phyloP scores from a whole-genome alignment of 2,329 filamentous ascomycete species.

The Microdochium nivale region DNA sequence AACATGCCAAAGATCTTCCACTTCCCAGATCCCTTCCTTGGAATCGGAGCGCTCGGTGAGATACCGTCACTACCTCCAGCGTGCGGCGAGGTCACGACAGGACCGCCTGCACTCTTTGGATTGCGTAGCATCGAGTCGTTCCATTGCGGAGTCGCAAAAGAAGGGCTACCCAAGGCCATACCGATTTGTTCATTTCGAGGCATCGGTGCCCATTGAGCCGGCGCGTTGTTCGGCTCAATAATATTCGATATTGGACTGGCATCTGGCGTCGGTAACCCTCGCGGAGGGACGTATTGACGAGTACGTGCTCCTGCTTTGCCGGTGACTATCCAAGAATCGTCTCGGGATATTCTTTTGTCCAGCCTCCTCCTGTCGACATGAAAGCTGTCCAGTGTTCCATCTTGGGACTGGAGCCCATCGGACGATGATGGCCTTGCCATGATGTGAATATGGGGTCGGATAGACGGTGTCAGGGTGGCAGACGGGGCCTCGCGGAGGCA shows the following conservation, averaged over 20 bases:
- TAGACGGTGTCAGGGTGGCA: not conserved
- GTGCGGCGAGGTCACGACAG: slow-evolving; percentile 9
- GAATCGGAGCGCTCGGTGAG: slow-evolving; percentile 15
- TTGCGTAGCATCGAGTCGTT: not conserved
- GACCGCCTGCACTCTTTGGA: not conserved
- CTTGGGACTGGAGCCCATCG: not conserved
- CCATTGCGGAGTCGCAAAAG: slow-evolving; percentile 26
- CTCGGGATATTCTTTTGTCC: slow-evolving; percentile 29
- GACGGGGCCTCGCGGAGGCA: not conserved
- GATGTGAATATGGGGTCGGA: not conserved
- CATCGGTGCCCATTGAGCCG: slow-evolving; percentile 28
- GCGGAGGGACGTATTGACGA: slow-evolving; percentile 29
- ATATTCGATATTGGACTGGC: slow-evolving; percentile 26
- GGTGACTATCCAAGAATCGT: slow-evolving; percentile 23
- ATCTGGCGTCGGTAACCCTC: slow-evolving; percentile 33
- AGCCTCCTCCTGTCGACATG: slow-evolving; percentile 23
- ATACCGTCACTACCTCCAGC: slow-evolving; percentile 12
- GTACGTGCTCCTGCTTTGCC: not conserved
- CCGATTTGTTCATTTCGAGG: slow-evolving; percentile 46
- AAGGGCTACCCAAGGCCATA: slow-evolving; percentile 66
- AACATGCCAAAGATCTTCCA: slow-evolving; percentile 53
- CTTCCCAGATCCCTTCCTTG: slow-evolving; percentile 42
- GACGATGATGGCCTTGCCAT: not conserved
- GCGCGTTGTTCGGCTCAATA: slow-evolving; percentile 17
- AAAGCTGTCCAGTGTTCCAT: slow-evolving; percentile 7